Percentiles rank a stretch among this genome's conserved stretches.
Conservation (phyloP, 306 rosid genomes). For the Fragaria iinumae region DNA sequence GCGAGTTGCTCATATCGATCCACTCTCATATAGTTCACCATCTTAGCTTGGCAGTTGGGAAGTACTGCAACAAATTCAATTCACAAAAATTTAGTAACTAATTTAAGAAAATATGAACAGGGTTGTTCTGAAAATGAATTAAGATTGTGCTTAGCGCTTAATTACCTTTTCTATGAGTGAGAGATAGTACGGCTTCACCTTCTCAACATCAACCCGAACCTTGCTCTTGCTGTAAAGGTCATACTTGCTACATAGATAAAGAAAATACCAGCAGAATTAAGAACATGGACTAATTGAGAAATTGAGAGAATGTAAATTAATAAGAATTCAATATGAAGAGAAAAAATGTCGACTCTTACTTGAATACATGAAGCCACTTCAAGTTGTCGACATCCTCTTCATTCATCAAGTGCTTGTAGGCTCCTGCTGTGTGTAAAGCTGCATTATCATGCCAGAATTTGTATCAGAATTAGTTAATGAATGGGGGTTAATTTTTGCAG, state of each 20-base stretch:
- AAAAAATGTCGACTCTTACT: slow-evolving; percentile 32
- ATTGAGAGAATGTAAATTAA: background rate
- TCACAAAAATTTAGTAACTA: background rate
- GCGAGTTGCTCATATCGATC: background rate
- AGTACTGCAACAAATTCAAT: slow-evolving; percentile 51
- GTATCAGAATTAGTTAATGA: background rate
- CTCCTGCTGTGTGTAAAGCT: slow-evolving; percentile 66
- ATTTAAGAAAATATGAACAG: background rate
- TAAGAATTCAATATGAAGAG: background rate
- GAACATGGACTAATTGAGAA: background rate
- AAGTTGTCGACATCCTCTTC: slow-evolving; percentile 71
- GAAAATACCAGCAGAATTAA: slow-evolving; percentile 8
- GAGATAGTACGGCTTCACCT: slow-evolving; percentile 76
- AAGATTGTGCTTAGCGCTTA: background rate
- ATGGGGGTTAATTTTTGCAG: background rate
- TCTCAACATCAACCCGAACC: slow-evolving; percentile 53
- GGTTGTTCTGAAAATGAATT: background rate
- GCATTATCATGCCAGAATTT: slow-evolving; percentile 21
- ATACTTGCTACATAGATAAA: slow-evolving; percentile 52
- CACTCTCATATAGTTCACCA: slow-evolving; percentile 46
- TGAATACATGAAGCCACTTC: slow-evolving; percentile 75
- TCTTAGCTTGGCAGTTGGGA: slow-evolving; percentile 59
- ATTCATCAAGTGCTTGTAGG: slow-evolving; percentile 71
- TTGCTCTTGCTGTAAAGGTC: slow-evolving; percentile 90
- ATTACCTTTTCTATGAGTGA: slow-evolving; percentile 69